phyloP scores from a whole-genome alignment of 176 grass and related monocot species.

The Raddia distichophylla region DNA sequence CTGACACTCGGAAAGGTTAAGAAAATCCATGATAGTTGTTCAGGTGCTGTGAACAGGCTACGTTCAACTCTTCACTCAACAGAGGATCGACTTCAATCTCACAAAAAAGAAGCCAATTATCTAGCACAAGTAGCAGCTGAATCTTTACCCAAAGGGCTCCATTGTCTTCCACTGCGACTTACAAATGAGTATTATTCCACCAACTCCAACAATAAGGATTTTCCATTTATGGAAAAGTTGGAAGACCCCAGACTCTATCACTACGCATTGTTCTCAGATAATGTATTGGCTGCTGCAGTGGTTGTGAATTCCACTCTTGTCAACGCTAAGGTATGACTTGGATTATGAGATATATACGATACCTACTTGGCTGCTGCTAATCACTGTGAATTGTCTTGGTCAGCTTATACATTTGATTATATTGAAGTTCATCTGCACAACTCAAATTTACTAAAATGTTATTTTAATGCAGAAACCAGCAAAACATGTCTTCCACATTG shows the following conservation, averaged over 20 bases:
- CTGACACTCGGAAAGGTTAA: slow-evolving; percentile 61
- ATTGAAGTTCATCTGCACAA: slow-evolving; percentile 3
- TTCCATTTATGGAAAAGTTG: slow-evolving; percentile 67
- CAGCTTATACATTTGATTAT: background rate
- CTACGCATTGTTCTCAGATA: slow-evolving; percentile 95
- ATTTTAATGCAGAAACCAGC: slow-evolving; percentile 67
- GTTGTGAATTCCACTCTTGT: slow-evolving; percentile 89
- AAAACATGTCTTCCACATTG: slow-evolving; percentile 89
- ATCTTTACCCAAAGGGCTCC: slow-evolving; percentile 81
- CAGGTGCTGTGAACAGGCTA: slow-evolving; percentile 58
- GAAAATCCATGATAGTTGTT: slow-evolving; percentile 72
- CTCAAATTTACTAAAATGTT: slow-evolving; percentile 20
- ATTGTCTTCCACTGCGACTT: slow-evolving; percentile 82
- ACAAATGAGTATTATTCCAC: slow-evolving; percentile 75
- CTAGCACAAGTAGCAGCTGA: slow-evolving; percentile 83
- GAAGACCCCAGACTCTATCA: slow-evolving; percentile 86
- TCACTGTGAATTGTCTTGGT: slow-evolving; percentile 5
- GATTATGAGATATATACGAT: background rate
- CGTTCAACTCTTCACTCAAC: slow-evolving; percentile 62
- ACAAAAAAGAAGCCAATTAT: slow-evolving; percentile 71
- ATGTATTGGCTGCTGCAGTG: slow-evolving; percentile 80
- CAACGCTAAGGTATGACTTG: slow-evolving; percentile 72
- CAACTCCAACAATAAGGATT: slow-evolving; percentile 48
- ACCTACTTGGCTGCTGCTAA: background rate
- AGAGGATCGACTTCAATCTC: slow-evolving; percentile 66